Conservation (phyloP, 495 filamentous ascomycete genomes). For the Monascus purpureus region DNA sequence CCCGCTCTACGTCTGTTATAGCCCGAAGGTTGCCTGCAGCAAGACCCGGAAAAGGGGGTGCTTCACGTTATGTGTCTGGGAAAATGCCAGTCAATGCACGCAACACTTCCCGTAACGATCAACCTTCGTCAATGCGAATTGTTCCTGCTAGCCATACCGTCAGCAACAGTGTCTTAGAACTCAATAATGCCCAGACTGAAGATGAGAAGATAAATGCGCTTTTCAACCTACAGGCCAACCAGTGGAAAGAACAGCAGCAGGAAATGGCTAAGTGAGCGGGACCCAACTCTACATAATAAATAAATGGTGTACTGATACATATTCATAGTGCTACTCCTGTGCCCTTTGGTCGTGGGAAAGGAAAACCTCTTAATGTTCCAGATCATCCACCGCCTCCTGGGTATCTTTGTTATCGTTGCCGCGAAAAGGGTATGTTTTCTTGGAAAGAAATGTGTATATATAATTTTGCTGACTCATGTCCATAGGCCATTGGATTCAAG, state of each 20-base stretch:
- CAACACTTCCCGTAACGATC: constrained; percentile 62
- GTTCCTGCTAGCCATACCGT: constrained; percentile 24
- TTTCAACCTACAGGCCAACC: constrained; percentile 68
- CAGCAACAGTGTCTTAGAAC: constrained; percentile 42
- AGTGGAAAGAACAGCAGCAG: constrained; percentile 79
- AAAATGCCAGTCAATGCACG: constrained; percentile 90
- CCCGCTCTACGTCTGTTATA: constrained; percentile 84
- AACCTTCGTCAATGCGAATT: constrained; percentile 32
- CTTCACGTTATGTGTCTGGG: constrained; percentile 90
- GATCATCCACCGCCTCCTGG: constrained; percentile 82
- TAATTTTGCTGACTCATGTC: constrained; percentile 5
- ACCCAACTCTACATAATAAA: constrained; percentile 2
- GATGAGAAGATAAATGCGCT: constrained; percentile 85
- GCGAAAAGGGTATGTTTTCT: constrained; percentile 57
- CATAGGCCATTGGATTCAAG: constrained; percentile 87
- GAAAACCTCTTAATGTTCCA: constrained; percentile 60
- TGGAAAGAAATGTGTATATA: neutral
- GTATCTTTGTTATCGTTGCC: constrained; percentile 95
- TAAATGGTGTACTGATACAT: too few relatives aligned
- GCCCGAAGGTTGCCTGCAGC: constrained; percentile 74
- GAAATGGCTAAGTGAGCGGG: constrained; percentile 78
- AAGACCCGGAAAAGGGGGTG: constrained; percentile 68
- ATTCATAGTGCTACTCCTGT: constrained; percentile 53
- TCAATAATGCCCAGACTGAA: constrained; percentile 65
- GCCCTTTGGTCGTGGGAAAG: constrained; percentile 38